These are phyloP conservation scores for Pythium coloratum DNA, from an alignment of 352 stramenopile genomes.

Conservation along the genomic window DNA sequence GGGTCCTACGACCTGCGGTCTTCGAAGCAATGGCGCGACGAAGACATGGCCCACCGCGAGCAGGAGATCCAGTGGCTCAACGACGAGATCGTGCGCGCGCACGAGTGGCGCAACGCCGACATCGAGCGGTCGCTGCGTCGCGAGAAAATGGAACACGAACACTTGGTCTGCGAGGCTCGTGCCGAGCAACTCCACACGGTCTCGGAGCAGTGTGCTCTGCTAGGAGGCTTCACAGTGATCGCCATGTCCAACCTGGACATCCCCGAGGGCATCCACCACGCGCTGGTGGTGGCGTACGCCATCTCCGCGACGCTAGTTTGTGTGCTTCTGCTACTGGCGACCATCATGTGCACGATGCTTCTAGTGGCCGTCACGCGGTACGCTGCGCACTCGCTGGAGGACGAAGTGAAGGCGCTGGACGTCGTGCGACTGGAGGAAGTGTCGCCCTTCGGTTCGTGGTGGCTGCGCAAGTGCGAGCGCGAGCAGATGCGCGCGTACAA, in stretches of 20 bases:
- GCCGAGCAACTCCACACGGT: constrained; percentile 71
- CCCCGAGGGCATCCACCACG: constrained; percentile 29
- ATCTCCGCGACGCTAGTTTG: constrained; percentile 52
- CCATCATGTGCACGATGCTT: constrained; percentile 69
- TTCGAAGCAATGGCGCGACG: constrained; percentile 74
- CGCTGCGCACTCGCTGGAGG: constrained; percentile 49
- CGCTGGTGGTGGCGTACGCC: constrained; percentile 49
- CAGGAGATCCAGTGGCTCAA: constrained; percentile 81
- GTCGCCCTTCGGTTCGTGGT: constrained; percentile 70
- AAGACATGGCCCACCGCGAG: constrained; percentile 64
- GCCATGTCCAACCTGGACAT: constrained; percentile 66
- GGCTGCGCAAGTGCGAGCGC: constrained; percentile 61
- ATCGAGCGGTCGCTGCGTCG: constrained; percentile 62
- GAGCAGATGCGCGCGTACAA: constrained; percentile 75
- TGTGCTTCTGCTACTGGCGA: constrained; percentile 53
- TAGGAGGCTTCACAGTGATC: constrained; percentile 70
- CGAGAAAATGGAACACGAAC: constrained; percentile 68
- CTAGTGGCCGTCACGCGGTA: constrained; percentile 71
- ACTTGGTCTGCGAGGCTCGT: constrained; percentile 59
- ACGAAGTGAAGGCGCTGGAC: constrained; percentile 48
- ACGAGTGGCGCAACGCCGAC: constrained; percentile 67
- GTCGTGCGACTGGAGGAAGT: constrained; percentile 45
- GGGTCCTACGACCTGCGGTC: constrained; percentile 78
- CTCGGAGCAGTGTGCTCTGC: constrained; percentile 64
- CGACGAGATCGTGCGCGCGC: constrained; percentile 67